Evolutionary conservation across 768 basidiomycete species (phyloP), one percentile per base, ranked within the genome.

Genomic region (Clavulina sp.): DNA sequence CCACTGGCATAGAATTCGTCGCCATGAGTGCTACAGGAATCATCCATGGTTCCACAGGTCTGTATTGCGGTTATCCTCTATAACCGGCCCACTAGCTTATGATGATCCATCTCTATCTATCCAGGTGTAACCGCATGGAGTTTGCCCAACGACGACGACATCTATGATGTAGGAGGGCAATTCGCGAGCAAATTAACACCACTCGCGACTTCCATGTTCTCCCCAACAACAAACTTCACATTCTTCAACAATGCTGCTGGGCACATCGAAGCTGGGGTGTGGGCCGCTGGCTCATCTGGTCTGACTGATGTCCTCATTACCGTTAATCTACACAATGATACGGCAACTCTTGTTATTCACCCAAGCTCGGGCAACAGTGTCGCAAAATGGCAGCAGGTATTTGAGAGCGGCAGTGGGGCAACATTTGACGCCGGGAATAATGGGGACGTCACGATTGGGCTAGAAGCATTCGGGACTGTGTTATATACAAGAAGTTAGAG

Each of bases 1-100:
- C 59, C 9, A 58, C 49, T 5, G 55, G 54, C 7, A 30, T 51
- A 1, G 57, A 58, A 24, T 58, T 54, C 33, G 41, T 52, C 28
- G 53, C 48, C 13, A 36, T 48, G 41, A 34, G 30, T 18, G 31
- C 49, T 9, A n/a, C 54, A 1, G 46, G 33, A 0, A 33, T 58
- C 7, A 34, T 51, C 6, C 56, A 57, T 23, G 57, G 57, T 4
- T 46, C 49, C 16, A 36, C 23, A 4, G 53, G 53, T 54, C 9
- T 1, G 33, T 32, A 3, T 6, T 6, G 9, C 6, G 4, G 2
- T 40, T 36, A 32, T 30, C 2, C 3, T 54, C 36, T 43, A 16
- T 40, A 26, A 26, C 9, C 24, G 43, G 16, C 24, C 13, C 16
- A 34, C n/a, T 7, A 41, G 32, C 18, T 41, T 49, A 24, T 41